phyloP scores from a whole-genome alignment of 331 rosid species.

The Ulmus americana region DNA sequence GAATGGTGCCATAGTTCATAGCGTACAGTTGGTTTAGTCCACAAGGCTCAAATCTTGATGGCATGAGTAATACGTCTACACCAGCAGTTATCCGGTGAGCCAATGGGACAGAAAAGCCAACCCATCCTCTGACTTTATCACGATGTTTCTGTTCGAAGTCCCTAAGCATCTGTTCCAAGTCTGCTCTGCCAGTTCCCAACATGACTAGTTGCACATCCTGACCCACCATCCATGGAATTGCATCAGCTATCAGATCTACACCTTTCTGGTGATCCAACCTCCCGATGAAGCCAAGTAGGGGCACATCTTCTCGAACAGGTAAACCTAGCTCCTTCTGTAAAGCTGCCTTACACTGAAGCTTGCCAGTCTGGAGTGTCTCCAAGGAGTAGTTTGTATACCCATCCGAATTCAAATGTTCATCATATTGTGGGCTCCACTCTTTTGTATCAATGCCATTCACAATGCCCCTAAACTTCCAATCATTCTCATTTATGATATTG shows the following conservation, averaged over 20 bases:
- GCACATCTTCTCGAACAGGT: constrained; percentile 69
- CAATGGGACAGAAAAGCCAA: constrained; percentile 76
- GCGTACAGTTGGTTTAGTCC: constrained; percentile 95
- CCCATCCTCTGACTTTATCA: constrained; percentile 75
- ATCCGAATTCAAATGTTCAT: constrained; percentile 62
- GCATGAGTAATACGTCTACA: constrained; percentile 81
- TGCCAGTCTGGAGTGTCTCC: constrained; percentile 59
- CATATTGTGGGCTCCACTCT: constrained; percentile 77
- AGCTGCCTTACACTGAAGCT: constrained; percentile 77
- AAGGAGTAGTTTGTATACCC: constrained; percentile 82
- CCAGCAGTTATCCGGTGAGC: constrained; percentile 97
- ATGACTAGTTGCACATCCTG: constrained; percentile 79
- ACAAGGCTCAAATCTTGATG: constrained; percentile 94
- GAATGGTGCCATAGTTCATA: constrained; percentile 84
- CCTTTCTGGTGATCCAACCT: constrained; percentile 90
- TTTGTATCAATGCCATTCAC: constrained; percentile 81
- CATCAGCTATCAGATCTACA: constrained; percentile 76
- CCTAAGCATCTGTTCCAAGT: constrained; percentile 71
- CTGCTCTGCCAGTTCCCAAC: constrained; percentile 84
- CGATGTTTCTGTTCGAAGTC: constrained; percentile 41
- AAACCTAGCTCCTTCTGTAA: constrained; percentile 84
- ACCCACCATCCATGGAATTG: constrained; percentile 82
- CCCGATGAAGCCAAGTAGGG: constrained; percentile 67
- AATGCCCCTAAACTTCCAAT: constrained; percentile 86
- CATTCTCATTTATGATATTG: constrained; percentile 61